A percentile compares a stretch with the other conserved stretches of the same genome.
These are phyloP conservation scores for Zygosaccharomyces gambellarensis DNA, from an alignment of 805 yeast genomes.

Conservation along the genomic window DNA sequence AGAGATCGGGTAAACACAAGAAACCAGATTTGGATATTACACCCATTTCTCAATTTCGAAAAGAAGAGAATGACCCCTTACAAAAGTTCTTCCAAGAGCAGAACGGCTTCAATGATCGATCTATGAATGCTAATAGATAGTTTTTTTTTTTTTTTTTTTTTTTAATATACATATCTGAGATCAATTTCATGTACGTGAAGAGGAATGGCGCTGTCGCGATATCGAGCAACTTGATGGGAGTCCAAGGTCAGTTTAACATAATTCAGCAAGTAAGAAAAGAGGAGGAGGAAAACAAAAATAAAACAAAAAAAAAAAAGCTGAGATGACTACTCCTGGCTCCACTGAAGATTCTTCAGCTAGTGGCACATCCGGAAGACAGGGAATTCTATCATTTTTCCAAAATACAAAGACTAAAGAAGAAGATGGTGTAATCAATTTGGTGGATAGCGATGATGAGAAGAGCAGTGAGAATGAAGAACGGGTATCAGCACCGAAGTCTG, in stretches of 20 bases:
- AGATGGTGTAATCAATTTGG: background rate
- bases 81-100: constrained; percentile 16
- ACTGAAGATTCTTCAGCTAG: background rate
- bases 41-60: constrained; percentile 1
- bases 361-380: constrained; percentile 12
- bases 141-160: background rate
- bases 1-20: background rate
- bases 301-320: background rate
- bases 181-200: background rate
- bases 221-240: background rate
- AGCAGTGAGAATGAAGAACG: background rate
- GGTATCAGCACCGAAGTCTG: background rate
- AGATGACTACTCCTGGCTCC: constrained; percentile 4
- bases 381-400: constrained; percentile 28
- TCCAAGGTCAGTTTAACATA: background rate
- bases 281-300: background rate
- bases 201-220: background rate
- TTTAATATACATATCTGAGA: background rate
- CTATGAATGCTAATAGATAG: background rate
- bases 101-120: constrained; percentile 1
- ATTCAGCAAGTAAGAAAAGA: background rate
- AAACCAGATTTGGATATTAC: constrained; percentile 7
- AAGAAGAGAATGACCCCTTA: constrained; percentile 15
- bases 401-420: constrained; percentile 7
- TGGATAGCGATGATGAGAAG: constrained; percentile 7